These are phyloP conservation scores for Geotrichum cucujoidarum DNA, from an alignment of 1,139 yeast genomes.

Conservation along the genomic window DNA sequence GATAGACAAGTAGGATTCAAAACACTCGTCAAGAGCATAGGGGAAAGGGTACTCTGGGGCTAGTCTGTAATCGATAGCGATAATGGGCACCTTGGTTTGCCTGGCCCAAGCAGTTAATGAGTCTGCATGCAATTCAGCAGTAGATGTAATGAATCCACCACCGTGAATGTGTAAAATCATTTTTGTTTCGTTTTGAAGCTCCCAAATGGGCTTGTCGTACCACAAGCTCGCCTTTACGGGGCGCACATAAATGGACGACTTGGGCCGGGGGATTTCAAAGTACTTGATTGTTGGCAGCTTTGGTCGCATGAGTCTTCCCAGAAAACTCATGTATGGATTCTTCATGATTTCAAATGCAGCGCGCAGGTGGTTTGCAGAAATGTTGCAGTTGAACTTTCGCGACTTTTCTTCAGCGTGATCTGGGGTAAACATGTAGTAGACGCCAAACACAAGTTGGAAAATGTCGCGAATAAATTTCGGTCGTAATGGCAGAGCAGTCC, in stretches of 20 bases:
- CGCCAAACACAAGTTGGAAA: constrained; percentile 19
- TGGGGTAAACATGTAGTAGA: constrained; percentile 21
- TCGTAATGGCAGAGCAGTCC: constrained; percentile 23
- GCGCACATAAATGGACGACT: constrained; percentile 18
- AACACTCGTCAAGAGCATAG: constrained; percentile 46
- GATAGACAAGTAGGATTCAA: constrained; percentile 36
- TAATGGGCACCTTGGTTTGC: constrained; percentile 25
- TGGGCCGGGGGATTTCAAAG: constrained; percentile 21
- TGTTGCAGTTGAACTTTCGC: constrained; percentile 21
- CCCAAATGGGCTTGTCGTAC: constrained; percentile 22
- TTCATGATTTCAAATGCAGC: constrained; percentile 22
- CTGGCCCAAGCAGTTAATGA: constrained; percentile 24
- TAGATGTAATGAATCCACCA: constrained; percentile 23
- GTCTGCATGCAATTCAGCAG: constrained; percentile 21
- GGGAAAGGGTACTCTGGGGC: constrained; percentile 53
- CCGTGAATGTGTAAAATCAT: constrained; percentile 23
- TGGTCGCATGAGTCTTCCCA: constrained; percentile 14
- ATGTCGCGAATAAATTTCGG: constrained; percentile 20
- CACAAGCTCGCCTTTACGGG: constrained; percentile 21
- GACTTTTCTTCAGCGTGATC: constrained; percentile 25
- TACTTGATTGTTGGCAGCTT: constrained; percentile 12
- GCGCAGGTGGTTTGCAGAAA: constrained; percentile 20
- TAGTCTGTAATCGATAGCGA: constrained; percentile 39
- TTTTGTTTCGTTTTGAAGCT: constrained; percentile 20
- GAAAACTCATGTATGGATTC: constrained; percentile 20